These are phyloP conservation scores for Colletotrichum gloeosporioides DNA, from an alignment of 2,329 filamentous ascomycete species.

Conservation along the genomic window DNA sequence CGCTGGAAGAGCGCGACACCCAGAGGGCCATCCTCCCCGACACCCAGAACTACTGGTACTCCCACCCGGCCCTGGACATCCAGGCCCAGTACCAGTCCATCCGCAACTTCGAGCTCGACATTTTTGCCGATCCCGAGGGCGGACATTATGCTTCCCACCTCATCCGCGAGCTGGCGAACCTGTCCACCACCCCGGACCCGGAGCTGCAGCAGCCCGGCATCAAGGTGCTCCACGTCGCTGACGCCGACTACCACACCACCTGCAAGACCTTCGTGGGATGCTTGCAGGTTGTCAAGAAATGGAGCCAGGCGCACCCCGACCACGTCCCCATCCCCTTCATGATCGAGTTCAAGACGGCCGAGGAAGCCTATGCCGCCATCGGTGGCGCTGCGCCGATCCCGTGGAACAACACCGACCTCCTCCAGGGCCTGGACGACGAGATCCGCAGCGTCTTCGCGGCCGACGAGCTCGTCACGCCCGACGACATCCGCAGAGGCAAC, in stretches of 20 bases:
- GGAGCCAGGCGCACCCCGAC: slow-evolving; percentile 45
- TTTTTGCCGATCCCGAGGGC: slow-evolving; percentile 53
- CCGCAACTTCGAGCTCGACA: slow-evolving; percentile 52
- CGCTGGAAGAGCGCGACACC: slow-evolving; percentile 41
- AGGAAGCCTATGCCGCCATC: slow-evolving; percentile 21
- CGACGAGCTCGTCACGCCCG: slow-evolving; percentile 48
- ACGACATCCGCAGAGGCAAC: slow-evolving; percentile 45
- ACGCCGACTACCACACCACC: slow-evolving; percentile 48
- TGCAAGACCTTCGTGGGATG: slow-evolving; percentile 53
- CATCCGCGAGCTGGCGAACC: slow-evolving; percentile 43
- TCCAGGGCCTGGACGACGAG: slow-evolving; percentile 50
- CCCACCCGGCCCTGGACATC: slow-evolving; percentile 47
- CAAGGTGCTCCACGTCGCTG: slow-evolving; percentile 57
- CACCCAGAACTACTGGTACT: slow-evolving; percentile 51
- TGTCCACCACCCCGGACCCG: slow-evolving; percentile 41
- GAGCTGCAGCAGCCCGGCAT: slow-evolving; percentile 46
- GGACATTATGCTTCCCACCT: slow-evolving; percentile 51
- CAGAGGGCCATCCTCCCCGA: slow-evolving; percentile 42
- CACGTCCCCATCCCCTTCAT: slow-evolving; percentile 55
- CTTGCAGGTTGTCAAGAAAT: slow-evolving; percentile 45
- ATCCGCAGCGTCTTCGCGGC: slow-evolving; percentile 47
- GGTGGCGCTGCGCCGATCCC: slow-evolving; percentile 42
- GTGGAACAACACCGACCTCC: slow-evolving; percentile 45
- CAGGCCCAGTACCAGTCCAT: slow-evolving; percentile 51
- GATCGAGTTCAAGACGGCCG: slow-evolving; percentile 51